Evolutionary conservation across 306 rosid genomes (phyloP), one percentile per base, ranked within the genome.

Genomic region (Cucumis sativus): DNA sequence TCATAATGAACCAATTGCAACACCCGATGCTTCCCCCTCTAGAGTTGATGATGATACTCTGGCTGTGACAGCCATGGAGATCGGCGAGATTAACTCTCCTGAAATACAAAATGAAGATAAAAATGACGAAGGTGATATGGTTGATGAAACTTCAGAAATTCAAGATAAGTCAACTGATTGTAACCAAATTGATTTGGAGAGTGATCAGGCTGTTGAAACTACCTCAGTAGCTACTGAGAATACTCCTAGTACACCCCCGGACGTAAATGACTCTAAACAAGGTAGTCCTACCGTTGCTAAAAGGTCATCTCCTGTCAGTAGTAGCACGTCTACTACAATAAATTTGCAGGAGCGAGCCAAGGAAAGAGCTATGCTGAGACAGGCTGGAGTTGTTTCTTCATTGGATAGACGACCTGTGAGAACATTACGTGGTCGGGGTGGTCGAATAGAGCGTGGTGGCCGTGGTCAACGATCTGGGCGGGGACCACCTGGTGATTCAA

Each of bases 61-160:
- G 47, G 82, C 52, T 73, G 76, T 57, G 43, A 58, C 79, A 28
- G 82, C 58, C 33, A 30, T 61, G 33, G 97, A 90, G 80, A 84
- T 83, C 0, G 89, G 93, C 13, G 96, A 91, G 78, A 87, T 84
- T 21, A 86, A 83, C 79, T 86, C 90, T 62, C 92, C 88, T 1
- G 96, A 90, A 62, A 68, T 78, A 52, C 85, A 84, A 47, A 80
- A 78, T 51, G 97, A 94, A 54, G 98, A 87, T 51, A 93, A 90
- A 81, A 88, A 78, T 75, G 93, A 87, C 20, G 96, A 86, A 35
- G 86, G 86, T 75, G 95, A 92, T 51, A 78, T 70, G 75, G 88
- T 73, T 64, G 99, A 92, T 66, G 97, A 92, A 80, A 82, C 86
- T 57, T 88, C 86, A 6, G 97, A 92, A 83, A 87, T 79, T 77